Conservation (phyloP, 2,329 filamentous ascomycete species). For the Dactylonectria estremocensis region DNA sequence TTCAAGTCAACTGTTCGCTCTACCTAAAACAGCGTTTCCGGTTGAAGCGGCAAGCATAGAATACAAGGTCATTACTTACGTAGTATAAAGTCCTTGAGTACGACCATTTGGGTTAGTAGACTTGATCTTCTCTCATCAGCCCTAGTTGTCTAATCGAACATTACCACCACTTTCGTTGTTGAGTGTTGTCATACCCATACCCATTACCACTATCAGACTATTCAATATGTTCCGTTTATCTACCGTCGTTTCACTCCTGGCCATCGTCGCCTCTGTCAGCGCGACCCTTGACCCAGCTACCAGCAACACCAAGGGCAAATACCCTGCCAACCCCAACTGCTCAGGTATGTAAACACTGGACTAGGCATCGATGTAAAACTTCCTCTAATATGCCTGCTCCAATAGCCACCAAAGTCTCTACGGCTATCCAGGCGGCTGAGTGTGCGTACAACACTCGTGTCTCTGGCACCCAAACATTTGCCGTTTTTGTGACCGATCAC, state of each 20-base stretch:
- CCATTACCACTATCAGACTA: not conserved
- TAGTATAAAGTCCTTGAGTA: slow-evolving; percentile 12
- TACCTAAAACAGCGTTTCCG: slow-evolving; percentile 7
- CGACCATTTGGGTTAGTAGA: not conserved
- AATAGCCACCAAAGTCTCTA: slow-evolving; percentile 42
- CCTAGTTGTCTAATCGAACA: not conserved
- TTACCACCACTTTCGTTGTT: not conserved
- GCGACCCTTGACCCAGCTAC: slow-evolving; percentile 45
- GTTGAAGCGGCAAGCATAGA: slow-evolving; percentile 1
- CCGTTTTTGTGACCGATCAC: slow-evolving; percentile 44
- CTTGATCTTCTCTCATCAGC: slow-evolving; percentile 2
- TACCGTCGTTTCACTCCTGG: slow-evolving; percentile 41
- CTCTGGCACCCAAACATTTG: slow-evolving; percentile 45
- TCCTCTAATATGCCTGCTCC: not conserved
- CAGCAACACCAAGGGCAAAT: slow-evolving; percentile 46
- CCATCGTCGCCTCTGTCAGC: slow-evolving; percentile 37
- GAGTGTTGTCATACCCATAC: not conserved
- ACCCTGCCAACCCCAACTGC: slow-evolving; percentile 39
- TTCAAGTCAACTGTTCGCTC: slow-evolving; percentile 5
- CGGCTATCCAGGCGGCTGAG: slow-evolving; percentile 46
- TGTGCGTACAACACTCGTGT: slow-evolving; percentile 47
- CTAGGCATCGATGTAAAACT: not conserved
- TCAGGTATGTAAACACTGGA: slow-evolving; percentile 28
- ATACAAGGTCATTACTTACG: too few species aligned
- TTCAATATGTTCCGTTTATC: slow-evolving; percentile 41